Evolutionary conservation across 495 filamentous ascomycete species (phyloP).

Genomic region (Penicillium cataractarum): DNA sequence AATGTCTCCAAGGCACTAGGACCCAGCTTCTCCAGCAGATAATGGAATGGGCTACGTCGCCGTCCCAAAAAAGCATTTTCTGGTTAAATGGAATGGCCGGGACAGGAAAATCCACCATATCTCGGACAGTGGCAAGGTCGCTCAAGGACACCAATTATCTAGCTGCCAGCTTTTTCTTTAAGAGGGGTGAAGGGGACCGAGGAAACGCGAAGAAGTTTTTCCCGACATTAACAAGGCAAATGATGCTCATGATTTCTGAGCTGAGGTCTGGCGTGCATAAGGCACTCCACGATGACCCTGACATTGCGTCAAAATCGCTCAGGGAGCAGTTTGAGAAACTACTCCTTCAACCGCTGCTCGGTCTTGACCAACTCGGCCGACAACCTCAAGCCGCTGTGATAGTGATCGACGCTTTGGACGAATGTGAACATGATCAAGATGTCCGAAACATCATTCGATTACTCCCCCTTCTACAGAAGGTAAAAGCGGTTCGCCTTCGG

Average conservation of each 20-base stretch:
- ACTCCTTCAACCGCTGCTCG: slow-evolving; percentile 41
- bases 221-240: slow-evolving; percentile 47
- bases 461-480: slow-evolving; percentile 20
- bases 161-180: slow-evolving; percentile 15
- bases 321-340: slow-evolving; percentile 54
- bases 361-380: neutral
- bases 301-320: slow-evolving; percentile 40
- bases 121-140: slow-evolving; percentile 27
- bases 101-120: slow-evolving; percentile 43
- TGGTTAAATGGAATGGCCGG: slow-evolving; percentile 33
- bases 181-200: slow-evolving; percentile 44
- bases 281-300: slow-evolving; percentile 38
- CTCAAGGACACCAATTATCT: slow-evolving; percentile 16
- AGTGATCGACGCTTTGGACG: slow-evolving; percentile 57
- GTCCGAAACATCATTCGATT: slow-evolving; percentile 41
- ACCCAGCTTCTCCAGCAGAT: too few species aligned
- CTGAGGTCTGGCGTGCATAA: slow-evolving; percentile 33
- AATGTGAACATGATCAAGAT: slow-evolving; percentile 48
- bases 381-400: slow-evolving; percentile 29
- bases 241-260: slow-evolving; percentile 30
- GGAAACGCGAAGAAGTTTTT: slow-evolving; percentile 43
- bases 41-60: too few species aligned
- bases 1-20: slow-evolving; percentile 6
- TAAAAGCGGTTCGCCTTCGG: slow-evolving; percentile 13
- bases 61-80: slow-evolving; percentile 30